Evolutionary conservation across 2,329 filamentous ascomycete species (phyloP).

Genomic region (Talaromyces verruculosus): DNA sequence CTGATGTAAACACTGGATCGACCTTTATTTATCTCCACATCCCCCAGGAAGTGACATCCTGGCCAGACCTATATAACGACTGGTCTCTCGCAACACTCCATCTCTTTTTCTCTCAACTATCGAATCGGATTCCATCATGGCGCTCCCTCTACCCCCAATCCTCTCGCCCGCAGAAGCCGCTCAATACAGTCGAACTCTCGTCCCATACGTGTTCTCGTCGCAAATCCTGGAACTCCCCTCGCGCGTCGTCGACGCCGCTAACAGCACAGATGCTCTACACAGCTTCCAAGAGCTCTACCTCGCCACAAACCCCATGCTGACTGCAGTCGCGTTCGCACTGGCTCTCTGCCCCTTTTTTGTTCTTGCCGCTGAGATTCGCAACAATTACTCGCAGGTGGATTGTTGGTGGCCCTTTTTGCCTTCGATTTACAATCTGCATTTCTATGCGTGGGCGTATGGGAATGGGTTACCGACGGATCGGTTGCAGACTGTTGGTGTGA

Average conservation of each 20-base stretch:
- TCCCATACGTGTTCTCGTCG: constrained; percentile 62
- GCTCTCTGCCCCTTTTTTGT: constrained; percentile 71
- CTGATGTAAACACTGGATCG: background rate
- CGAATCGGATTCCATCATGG: constrained; percentile 50
- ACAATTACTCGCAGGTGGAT: constrained; percentile 97
- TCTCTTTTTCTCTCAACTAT: too few relatives aligned
- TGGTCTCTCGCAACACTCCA: too few relatives aligned
- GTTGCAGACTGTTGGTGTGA: constrained; percentile 69
- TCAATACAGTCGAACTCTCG: constrained; percentile 71
- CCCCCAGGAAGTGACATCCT: constrained; percentile 1
- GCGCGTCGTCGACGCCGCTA: constrained; percentile 60
- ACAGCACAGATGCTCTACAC: constrained; percentile 62
- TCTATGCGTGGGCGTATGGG: constrained; percentile 76
- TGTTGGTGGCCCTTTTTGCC: constrained; percentile 88
- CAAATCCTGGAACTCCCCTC: constrained; percentile 70
- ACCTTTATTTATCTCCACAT: background rate
- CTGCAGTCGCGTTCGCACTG: constrained; percentile 69
- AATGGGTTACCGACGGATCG: constrained; percentile 68
- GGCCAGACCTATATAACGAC: background rate
- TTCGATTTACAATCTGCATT: constrained; percentile 81
- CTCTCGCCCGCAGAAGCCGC: constrained; percentile 71
- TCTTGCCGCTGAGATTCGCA: constrained; percentile 76
- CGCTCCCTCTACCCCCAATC: constrained; percentile 65
- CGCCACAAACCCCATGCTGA: constrained; percentile 81
- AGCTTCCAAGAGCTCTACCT: constrained; percentile 71